Percentiles rank a stretch among this genome's conserved stretches.
Conservation (phyloP, 176 grass and related monocot genomes). For the Avena sativa region DNA sequence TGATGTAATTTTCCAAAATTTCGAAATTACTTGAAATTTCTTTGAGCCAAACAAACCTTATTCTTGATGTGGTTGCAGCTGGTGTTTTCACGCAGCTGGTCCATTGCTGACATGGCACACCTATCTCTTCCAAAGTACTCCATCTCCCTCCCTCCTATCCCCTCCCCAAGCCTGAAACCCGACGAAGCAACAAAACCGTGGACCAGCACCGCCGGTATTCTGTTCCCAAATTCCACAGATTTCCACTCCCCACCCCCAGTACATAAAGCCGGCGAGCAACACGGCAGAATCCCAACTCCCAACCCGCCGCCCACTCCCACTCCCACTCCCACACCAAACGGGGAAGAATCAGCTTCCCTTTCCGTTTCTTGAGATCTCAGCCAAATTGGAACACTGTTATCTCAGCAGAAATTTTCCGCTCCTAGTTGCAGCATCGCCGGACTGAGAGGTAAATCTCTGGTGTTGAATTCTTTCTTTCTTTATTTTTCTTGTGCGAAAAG, state of each 20-base stretch:
- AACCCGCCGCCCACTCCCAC: not conserved
- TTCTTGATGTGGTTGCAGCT: too few relatives aligned
- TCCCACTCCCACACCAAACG: not conserved
- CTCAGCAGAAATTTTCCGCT: not conserved
- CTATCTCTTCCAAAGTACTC: constrained; percentile 5
- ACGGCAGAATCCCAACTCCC: constrained; percentile 17
- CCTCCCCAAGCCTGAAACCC: constrained; percentile 18
- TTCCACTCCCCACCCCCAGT: constrained; percentile 33
- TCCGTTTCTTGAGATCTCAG: constrained; percentile 31
- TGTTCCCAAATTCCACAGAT: constrained; percentile 44
- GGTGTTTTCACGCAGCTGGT: not conserved
- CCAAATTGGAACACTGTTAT: not conserved
- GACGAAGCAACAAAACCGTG: constrained; percentile 53
- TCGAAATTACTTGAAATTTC: too few relatives aligned
- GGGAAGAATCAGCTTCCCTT: not conserved
- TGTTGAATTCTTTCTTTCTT: not conserved
- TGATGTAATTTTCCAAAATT: too few relatives aligned
- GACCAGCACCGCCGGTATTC: constrained; percentile 53
- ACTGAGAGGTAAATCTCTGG: constrained; percentile 7
- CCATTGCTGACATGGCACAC: constrained; percentile 39
- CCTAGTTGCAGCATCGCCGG: not conserved
- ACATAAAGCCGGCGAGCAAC: constrained; percentile 39
- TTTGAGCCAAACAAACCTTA: too few relatives aligned
- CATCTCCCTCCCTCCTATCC: not conserved
- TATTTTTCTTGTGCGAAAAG: constrained; percentile 29